Evolutionary conservation across 2,329 filamentous ascomycete genomes (phyloP).

Genomic region (Blastomyces gilchristii): DNA sequence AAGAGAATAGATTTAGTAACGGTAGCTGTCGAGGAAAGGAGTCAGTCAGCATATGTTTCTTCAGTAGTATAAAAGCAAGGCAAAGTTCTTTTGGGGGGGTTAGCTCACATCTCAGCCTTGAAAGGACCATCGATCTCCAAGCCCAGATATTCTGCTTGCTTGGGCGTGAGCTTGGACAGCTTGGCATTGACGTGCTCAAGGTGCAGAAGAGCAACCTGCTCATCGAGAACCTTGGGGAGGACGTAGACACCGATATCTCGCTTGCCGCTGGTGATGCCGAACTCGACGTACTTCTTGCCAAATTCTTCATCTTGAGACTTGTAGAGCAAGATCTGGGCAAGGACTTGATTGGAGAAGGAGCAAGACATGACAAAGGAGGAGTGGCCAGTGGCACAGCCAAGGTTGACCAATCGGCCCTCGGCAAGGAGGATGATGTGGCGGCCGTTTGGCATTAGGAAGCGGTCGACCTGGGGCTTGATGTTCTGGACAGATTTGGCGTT

Average conservation of each 20-base stretch:
- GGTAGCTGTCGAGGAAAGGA: conserved; percentile 42
- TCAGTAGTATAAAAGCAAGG: neutral
- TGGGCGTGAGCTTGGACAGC: conserved; percentile 71
- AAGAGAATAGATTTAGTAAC: conserved; percentile 48
- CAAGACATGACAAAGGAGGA: conserved; percentile 99
- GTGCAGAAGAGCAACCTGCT: conserved; percentile 95
- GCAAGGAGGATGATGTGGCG: conserved; percentile 97
- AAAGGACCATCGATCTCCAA: conserved; percentile 78
- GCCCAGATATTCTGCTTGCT: conserved; percentile 92
- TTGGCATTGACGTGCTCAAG: conserved; percentile 88
- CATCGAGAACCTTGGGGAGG: conserved; percentile 96
- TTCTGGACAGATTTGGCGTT: conserved; percentile 88
- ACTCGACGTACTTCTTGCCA: conserved; percentile 90
- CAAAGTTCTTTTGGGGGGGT: too few relatives aligned
- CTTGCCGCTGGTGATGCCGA: conserved; percentile 83
- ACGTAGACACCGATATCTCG: conserved; percentile 89
- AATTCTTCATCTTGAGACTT: conserved; percentile 84
- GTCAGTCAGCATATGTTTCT: conserved; percentile 20
- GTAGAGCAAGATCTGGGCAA: conserved; percentile 97
- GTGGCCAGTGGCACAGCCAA: conserved; percentile 97
- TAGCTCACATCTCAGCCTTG: conserved; percentile 78
- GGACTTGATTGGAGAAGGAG: conserved; percentile 99
- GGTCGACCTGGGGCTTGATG: conserved; percentile 99
- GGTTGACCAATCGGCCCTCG: conserved; percentile 97
- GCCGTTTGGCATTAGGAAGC: conserved; percentile 87